Base-by-base conservation (phyloP, 2,329 filamentous ascomycete genomes). In the Aspergillus amoenus region DNA sequence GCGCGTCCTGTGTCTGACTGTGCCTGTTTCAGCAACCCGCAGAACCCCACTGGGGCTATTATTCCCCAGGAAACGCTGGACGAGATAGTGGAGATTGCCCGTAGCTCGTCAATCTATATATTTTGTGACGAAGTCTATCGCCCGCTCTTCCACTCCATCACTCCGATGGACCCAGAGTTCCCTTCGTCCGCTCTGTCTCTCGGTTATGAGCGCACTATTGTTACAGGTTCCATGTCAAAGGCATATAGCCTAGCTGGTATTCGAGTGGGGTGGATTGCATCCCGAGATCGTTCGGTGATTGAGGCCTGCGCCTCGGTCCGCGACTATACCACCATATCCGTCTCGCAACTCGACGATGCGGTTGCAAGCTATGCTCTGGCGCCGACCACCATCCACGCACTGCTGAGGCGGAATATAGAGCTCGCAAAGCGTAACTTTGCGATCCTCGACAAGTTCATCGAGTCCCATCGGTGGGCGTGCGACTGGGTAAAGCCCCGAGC, bases 301-400 rank as follows among this genome's bases (percentile, higher is more conserved):
- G 82, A 86, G 50, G 78, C 81, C 13, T 80, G 89, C 60, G 85
- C 87, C 11, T 74, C 78, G 13, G 86, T 87, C 1, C 81, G 91
- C 41, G 88, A 94, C 71, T 95, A 94, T 77, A 95, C 90, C 3
- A 92, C 89, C 24, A 95, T 95, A 66, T 89, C 88, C 40, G 90
- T 95, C 0, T 90, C 89, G n/a, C 85, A 88, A 67, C 77, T 96
- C 6, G 91, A 95, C 70, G 90, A 96, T 70, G 82, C 84, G 49
- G 80, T 96, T 11, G 92, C 91, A 2, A 82, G 84, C 27, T 93
- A 87, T 67, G 91, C 92, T 0, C 77, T 96, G 7, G 83, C 84
- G 11, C 76, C 83, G 2, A 76, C 79, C 34, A 87, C 88, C 18
- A 83, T 91, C n/a, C 80, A 88, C 61, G 77, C 75, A 11, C 74